phyloP scores from a whole-genome alignment of 1,284 basidiomycete genomes.

The Cryptococcus sp. region DNA sequence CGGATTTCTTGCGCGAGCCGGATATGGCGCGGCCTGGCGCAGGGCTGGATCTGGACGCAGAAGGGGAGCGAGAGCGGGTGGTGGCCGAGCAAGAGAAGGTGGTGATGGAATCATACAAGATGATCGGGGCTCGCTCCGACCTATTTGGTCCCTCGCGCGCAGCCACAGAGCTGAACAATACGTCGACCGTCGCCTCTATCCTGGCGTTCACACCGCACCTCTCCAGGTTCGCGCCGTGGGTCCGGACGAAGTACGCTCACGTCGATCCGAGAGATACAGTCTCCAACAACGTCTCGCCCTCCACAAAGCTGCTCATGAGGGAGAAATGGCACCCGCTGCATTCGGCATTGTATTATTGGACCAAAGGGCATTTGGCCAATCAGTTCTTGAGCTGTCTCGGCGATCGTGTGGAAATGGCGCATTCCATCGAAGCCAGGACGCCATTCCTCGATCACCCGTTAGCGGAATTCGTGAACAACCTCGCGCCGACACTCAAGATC shows the following conservation, averaged over 20 bases:
- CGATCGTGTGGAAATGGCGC: conserved; percentile 56
- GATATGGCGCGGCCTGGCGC: not conserved
- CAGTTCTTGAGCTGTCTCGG: conserved; percentile 51
- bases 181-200: conserved; percentile 8
- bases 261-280: no score
- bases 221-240: conserved; percentile 48
- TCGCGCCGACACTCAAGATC: conserved; percentile 39
- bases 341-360: conserved; percentile 37
- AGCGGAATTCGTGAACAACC: conserved; percentile 52
- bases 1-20: conserved; percentile 15
- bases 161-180: not conserved
- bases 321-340: conserved; percentile 38
- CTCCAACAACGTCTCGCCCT: conserved; percentile 33
- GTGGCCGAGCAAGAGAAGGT: not conserved
- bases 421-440: conserved; percentile 55
- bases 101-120: no score
- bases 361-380: conserved; percentile 54
- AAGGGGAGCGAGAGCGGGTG: not conserved
- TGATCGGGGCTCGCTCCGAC: no score
- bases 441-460: conserved; percentile 30
- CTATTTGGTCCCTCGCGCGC: not conserved
- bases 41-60: not conserved
- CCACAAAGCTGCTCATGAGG: conserved; percentile 29
- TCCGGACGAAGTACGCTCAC: conserved; percentile 3
- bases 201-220: conserved; percentile 13